Conservation (phyloP, 208 protist species). For the Leishmania martiniquensis region DNA sequence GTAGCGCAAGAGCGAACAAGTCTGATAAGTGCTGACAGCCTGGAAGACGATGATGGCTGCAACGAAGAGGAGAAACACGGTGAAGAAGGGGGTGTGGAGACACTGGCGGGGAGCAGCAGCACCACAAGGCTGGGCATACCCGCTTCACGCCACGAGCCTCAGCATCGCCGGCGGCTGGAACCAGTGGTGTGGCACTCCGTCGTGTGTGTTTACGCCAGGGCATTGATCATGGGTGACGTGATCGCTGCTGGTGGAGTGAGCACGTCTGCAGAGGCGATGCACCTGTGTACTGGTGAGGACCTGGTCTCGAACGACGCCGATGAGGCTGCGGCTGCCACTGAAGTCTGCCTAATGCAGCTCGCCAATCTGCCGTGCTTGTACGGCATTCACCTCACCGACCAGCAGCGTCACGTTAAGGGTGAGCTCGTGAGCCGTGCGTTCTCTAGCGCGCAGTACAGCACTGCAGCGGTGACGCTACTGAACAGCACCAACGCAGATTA, state of each 20-base stretch:
- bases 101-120: background rate
- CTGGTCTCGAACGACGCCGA: constrained; percentile 8
- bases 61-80: background rate
- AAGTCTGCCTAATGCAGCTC: constrained; percentile 2
- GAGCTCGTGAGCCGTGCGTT: constrained; percentile 66
- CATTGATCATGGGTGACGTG: constrained; percentile 79
- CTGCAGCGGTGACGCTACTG: constrained; percentile 39
- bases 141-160: background rate
- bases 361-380: constrained; percentile 41
- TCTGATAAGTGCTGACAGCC: background rate
- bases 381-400: constrained; percentile 68
- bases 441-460: constrained; percentile 57
- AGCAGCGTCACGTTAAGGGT: constrained; percentile 87
- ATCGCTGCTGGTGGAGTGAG: constrained; percentile 9
- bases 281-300: background rate
- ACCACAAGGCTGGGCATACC: background rate
- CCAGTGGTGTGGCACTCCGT: constrained; percentile 79
- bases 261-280: background rate
- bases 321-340: constrained; percentile 3
- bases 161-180: constrained; percentile 25
- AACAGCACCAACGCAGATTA: constrained; percentile 51
- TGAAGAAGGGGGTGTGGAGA: constrained; percentile 6
- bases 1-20: constrained; percentile 63
- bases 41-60: background rate
- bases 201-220: constrained; percentile 63